Evolutionary conservation across 2,329 filamentous ascomycete genomes (phyloP), one percentile per base, ranked within the genome.

Genomic region (Hyphodiscus sp.): DNA sequence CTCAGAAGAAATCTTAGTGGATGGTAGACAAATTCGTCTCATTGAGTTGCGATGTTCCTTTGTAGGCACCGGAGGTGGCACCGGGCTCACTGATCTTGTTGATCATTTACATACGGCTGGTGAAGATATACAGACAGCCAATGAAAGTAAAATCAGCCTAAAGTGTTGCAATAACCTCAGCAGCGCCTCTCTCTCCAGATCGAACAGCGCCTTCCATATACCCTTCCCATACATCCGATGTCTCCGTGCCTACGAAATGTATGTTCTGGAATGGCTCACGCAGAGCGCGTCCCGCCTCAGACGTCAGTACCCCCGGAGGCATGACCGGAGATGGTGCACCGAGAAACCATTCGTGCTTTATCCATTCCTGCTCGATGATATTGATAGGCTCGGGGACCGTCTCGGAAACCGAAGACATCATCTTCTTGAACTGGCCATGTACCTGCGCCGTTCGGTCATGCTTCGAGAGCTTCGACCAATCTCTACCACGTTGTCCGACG

Each of bases 161-260:
- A 3, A 26, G 8, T 19, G n/a, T 26, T 33, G 23, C 20, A 8
- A 54, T 42, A 8, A 77, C 71, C 60, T 78, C 74, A 23, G 63
- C 63, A 0, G 73, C 74, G 0, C 71, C 72, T 18, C 69, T 57
- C 54, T 74, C 69, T 0, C 76, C 76, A 3, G 69, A 72, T 0
- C 71, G 59, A 18, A 78, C 65, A 0, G 76, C 76, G 3, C 76
- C 76, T 51, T 78, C 75, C 70, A 79, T 76, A 54, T 78, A 78
- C 0, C 76, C 76, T 51, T 74, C 75, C 76, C 76, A 78, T 42
- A 74, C 71, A 2, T 54, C 67, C 3, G 70, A 69, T n/a, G 71
- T 74, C 63, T 79, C 76, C 0, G 76, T 78, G 0, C 76, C 76
- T 2, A 74, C 74, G 57, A 77, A 79, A 57, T 79, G 74, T 2